Evolutionary conservation across 192 early-diverging fungal species (phyloP).

Genomic region (Mortierella hygrophila): DNA sequence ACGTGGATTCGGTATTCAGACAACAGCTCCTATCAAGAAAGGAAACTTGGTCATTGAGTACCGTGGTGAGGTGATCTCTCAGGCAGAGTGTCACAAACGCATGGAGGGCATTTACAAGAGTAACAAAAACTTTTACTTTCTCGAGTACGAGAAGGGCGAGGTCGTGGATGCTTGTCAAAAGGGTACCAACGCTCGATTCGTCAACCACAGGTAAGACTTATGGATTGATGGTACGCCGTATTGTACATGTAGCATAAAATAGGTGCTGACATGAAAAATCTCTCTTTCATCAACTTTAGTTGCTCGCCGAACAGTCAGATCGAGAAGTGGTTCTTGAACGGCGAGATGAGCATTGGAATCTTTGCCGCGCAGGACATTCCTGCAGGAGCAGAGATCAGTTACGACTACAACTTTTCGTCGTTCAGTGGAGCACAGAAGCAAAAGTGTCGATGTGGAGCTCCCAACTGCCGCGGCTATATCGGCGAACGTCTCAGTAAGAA

Average conservation of each 20-base stretch:
- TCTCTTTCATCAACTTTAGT: constrained; percentile 22
- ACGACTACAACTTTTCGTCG: constrained; percentile 86
- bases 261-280: neutral
- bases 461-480: constrained; percentile 76
- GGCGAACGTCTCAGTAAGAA: constrained; percentile 57
- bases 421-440: constrained; percentile 76
- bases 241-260: no score
- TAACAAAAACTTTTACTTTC: constrained; percentile 81
- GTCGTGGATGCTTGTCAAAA: constrained; percentile 85
- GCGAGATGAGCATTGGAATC: constrained; percentile 80
- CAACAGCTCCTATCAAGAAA: constrained; percentile 63
- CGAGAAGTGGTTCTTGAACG: constrained; percentile 87
- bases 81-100: constrained; percentile 73
- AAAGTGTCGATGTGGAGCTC: constrained; percentile 76
- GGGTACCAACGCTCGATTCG: constrained; percentile 85
- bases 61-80: constrained; percentile 84
- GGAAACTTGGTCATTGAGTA: constrained; percentile 82
- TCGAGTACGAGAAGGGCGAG: constrained; percentile 79
- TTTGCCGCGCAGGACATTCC: constrained; percentile 80
- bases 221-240: no score
- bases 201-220: constrained; percentile 74
- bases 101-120: constrained; percentile 78
- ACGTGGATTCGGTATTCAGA: constrained; percentile 80
- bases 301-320: constrained; percentile 92
- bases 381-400: constrained; percentile 77